Conservation (phyloP, 306 rosid species). For the Morella rubra region DNA sequence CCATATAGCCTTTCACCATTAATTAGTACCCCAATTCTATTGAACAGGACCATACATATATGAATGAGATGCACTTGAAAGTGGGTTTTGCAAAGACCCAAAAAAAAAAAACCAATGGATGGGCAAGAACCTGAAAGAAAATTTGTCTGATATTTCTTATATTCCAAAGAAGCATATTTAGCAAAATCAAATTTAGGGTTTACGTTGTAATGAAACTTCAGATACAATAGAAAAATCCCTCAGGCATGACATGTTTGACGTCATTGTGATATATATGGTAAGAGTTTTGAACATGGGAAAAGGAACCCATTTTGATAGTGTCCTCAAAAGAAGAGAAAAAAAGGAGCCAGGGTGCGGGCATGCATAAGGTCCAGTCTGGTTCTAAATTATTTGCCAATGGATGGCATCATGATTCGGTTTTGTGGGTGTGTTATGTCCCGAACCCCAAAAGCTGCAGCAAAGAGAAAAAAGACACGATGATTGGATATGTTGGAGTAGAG, state of each 20-base stretch:
- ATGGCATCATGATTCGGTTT: conserved; percentile 45
- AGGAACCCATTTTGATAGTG: conserved; percentile 1
- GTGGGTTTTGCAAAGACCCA: background rate
- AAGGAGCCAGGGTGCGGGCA: conserved; percentile 2
- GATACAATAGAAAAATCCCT: background rate
- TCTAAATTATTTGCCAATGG: conserved; percentile 54
- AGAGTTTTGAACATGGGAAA: background rate
- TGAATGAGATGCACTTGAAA: background rate
- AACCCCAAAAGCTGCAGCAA: conserved; percentile 57
- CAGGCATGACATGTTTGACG: background rate
- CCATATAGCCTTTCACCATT: background rate
- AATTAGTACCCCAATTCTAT: background rate
- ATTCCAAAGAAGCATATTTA: too few species aligned
- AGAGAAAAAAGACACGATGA: conserved; percentile 43
- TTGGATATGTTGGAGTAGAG: conserved; percentile 47
- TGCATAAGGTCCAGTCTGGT: conserved; percentile 28
- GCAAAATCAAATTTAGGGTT: too few species aligned
- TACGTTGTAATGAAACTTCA: background rate
- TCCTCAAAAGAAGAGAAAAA: conserved; percentile 12
- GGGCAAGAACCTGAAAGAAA: background rate
- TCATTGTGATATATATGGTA: background rate
- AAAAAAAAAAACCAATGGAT: too few species aligned
- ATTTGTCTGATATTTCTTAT: too few species aligned
- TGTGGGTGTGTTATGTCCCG: conserved; percentile 45
- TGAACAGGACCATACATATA: background rate